Conservation (phyloP, 2,329 filamentous ascomycete species). For the Talaromyces sp. region DNA sequence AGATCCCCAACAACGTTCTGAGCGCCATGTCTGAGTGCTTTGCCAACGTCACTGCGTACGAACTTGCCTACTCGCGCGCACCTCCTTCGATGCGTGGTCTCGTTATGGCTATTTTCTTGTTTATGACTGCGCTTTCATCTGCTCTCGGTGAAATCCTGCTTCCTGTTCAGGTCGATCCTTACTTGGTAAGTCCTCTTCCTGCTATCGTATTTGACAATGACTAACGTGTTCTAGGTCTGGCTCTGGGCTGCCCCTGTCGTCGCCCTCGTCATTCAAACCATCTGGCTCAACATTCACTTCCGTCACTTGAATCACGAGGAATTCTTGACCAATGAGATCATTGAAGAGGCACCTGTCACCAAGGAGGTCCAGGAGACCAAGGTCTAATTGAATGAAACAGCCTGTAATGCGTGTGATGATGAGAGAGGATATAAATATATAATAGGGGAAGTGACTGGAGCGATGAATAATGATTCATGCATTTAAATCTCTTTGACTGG, state of each 20-base stretch:
- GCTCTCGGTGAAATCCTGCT: constrained; percentile 46
- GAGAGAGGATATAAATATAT: background rate
- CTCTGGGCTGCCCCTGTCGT: constrained; percentile 52
- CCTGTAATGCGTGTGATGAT: too few species aligned
- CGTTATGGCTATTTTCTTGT: constrained; percentile 43
- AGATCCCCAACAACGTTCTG: constrained; percentile 51
- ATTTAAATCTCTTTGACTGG: background rate
- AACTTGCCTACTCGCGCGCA: constrained; percentile 76
- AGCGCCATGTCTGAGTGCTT: constrained; percentile 60
- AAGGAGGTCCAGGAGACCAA: constrained; percentile 6
- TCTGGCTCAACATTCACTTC: constrained; percentile 52
- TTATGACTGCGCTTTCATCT: constrained; percentile 59
- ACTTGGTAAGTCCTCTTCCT: constrained; percentile 30
- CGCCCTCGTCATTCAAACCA: constrained; percentile 48
- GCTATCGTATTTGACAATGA: background rate
- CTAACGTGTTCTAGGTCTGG: constrained; percentile 16
- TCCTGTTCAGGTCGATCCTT: constrained; percentile 48
- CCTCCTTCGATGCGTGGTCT: constrained; percentile 66
- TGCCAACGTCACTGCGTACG: constrained; percentile 62
- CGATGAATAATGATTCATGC: background rate
- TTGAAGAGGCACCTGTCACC: background rate
- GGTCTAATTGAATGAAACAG: background rate
- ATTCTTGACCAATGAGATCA: constrained; percentile 37
- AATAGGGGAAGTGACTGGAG: background rate
- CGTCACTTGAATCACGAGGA: constrained; percentile 49